Evolutionary conservation across 2,329 filamentous ascomycete genomes (phyloP), one percentile per base, ranked within the genome.

Genomic region (Polychaeton citri): DNA sequence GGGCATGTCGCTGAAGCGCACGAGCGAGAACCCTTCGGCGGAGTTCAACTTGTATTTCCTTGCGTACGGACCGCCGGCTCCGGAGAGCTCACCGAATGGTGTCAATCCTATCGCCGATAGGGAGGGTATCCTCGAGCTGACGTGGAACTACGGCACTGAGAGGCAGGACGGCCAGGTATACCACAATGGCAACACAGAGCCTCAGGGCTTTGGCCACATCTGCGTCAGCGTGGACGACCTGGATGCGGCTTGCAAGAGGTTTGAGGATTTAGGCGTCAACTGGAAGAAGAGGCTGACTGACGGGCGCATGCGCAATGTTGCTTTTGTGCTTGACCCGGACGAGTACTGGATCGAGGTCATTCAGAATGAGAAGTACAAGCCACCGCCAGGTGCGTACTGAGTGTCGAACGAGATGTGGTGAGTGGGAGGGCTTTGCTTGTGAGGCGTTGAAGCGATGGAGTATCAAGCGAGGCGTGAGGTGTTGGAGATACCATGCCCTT

Each of bases 271-370:
- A 53, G 74, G 79, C 5, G 81, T 88, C 37, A 78, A 72, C 60
- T 98, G 86, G 84, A 94, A 94, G 76, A 96, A 96, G 76, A 72
- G 83, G 45, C 69, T 96, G 42, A 93, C 84, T 2, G 88, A 96
- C 44, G 88, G 88, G 2, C 36, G 48, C 19, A 94, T 95, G 87
- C 88, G 83, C 70, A 84, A 90, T 45, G 79, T 96, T 36, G 90
- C 90, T 0, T 96, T 96, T 55, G 63, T 96, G 32, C 66, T 94
- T 33, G 88, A 65, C 44, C 86, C 87, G 0, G 86, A 94, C 60
- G 74, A 72, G 33, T 93, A 92, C 63, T 92, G 81, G 83, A 71
- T 85, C 36, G 74, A 76, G 55, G 60, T 79, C 21, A 64, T 94
- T 34, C 84, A 93, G 64, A 93, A 93, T 50, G 78, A 83, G 61